Percentiles rank a stretch among this genome's conserved stretches.
These are phyloP conservation scores for Anthracocystis panici-leucophaei DNA, from an alignment of 1,284 basidiomycete species.

Conservation along the genomic window DNA sequence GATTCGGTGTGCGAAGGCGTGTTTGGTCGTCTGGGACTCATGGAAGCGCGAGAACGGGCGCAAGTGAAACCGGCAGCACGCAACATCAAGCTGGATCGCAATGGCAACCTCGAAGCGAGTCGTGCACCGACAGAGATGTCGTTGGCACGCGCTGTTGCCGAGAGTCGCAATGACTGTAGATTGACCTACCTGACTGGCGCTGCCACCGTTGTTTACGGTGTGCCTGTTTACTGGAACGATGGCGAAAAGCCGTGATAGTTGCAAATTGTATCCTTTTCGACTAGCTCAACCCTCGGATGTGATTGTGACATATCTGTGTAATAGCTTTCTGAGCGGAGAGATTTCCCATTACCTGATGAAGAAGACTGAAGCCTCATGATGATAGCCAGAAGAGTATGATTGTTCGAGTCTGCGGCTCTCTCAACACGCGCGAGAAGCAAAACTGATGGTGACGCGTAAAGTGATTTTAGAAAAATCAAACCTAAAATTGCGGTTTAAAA, in stretches of 20 bases:
- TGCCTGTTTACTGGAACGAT: conserved; percentile 74
- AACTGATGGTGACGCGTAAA: conserved; percentile 18
- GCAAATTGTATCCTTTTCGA: not conserved
- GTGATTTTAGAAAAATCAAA: conserved; percentile 1
- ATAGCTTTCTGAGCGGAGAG: too few species aligned
- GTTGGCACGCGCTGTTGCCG: conserved; percentile 82
- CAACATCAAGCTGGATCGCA: conserved; percentile 28
- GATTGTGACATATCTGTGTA: too few species aligned
- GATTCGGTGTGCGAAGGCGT: conserved; percentile 89
- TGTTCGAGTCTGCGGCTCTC: not conserved
- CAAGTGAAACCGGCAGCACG: conserved; percentile 30
- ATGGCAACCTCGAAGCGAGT: conserved; percentile 19
- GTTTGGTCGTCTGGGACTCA: conserved; percentile 80
- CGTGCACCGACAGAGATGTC: conserved; percentile 71
- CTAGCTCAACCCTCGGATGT: not conserved
- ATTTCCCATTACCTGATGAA: too few species aligned
- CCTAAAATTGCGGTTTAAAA: conserved; percentile 10
- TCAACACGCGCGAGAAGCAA: conserved; percentile 10
- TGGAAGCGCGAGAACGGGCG: conserved; percentile 56
- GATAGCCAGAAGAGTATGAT: not conserved
- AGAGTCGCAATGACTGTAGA: conserved; percentile 83
- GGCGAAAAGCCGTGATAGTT: conserved; percentile 1
- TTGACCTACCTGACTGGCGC: conserved; percentile 95
- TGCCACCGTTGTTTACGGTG: conserved; percentile 91
- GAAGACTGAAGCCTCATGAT: too few species aligned